These are phyloP conservation scores for Ceratorhiza oryzae-sativae DNA, from an alignment of 1,284 basidiomycete species.

Conservation along the genomic window DNA sequence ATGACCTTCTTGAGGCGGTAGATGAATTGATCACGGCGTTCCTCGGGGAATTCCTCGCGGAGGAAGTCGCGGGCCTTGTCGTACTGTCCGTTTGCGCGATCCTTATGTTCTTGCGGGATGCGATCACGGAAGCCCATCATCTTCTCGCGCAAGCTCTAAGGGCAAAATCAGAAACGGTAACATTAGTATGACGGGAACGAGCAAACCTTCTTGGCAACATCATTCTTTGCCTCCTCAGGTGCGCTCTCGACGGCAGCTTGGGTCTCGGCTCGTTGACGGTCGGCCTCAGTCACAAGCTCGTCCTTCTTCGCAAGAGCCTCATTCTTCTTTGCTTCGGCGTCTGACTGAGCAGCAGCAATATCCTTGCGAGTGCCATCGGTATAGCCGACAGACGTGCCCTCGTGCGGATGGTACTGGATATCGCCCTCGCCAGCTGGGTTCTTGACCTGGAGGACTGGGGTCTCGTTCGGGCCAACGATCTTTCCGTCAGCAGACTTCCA, in stretches of 20 bases:
- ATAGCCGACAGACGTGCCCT: constrained; percentile 51
- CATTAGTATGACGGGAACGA: constrained; percentile 42
- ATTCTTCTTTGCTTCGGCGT: constrained; percentile 42
- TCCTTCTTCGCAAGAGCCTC: constrained; percentile 45
- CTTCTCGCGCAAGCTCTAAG: constrained; percentile 47
- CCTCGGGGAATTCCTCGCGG: constrained; percentile 83
- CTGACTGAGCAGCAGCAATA: constrained; percentile 45
- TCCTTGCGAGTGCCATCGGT: constrained; percentile 52
- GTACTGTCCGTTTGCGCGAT: constrained; percentile 59
- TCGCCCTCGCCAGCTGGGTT: constrained; percentile 53
- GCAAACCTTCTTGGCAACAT: constrained; percentile 56
- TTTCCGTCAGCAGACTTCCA: constrained; percentile 59
- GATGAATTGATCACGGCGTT: constrained; percentile 83
- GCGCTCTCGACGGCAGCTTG: constrained; percentile 46
- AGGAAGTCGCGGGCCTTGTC: constrained; percentile 70
- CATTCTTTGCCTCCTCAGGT: constrained; percentile 54
- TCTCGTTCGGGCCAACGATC: constrained; percentile 55
- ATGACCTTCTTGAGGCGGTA: constrained; percentile 86
- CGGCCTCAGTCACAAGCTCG: constrained; percentile 42
- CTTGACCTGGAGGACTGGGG: constrained; percentile 61
- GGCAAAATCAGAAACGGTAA: neutral
- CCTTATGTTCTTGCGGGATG: constrained; percentile 69
- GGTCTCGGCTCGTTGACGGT: constrained; percentile 43
- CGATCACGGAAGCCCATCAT: constrained; percentile 55
- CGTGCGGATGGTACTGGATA: constrained; percentile 58